Evolutionary conservation across 2,329 filamentous ascomycete species (phyloP).

Genomic region (Beauveria rudraprayagi): DNA sequence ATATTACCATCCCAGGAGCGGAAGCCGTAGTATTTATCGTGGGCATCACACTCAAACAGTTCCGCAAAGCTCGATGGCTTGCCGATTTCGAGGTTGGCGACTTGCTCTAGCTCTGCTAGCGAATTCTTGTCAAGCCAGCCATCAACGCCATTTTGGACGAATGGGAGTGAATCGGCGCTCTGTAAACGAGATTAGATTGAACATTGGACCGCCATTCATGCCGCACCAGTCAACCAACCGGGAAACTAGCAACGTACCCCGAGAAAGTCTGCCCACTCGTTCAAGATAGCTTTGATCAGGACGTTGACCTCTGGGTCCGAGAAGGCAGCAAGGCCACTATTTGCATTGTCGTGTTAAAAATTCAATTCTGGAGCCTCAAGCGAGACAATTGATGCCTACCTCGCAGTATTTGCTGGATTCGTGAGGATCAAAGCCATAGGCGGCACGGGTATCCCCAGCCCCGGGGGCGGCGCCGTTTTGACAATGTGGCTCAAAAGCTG

Average conservation of each 20-base stretch:
- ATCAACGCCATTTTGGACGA: slow-evolving; percentile 36
- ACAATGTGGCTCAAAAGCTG: slow-evolving; percentile 3
- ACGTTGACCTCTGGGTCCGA: slow-evolving; percentile 1
- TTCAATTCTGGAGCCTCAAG: too few species aligned
- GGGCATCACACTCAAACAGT: slow-evolving; percentile 52
- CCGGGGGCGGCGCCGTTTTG: slow-evolving; percentile 27
- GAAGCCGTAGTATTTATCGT: slow-evolving; percentile 48
- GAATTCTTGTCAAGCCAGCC: slow-evolving; percentile 51
- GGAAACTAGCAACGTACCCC: neutral
- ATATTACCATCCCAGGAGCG: slow-evolving; percentile 56
- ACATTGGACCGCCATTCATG: neutral
- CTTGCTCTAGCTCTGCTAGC: slow-evolving; percentile 38
- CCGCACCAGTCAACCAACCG: too few species aligned
- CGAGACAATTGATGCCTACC: slow-evolving; percentile 20
- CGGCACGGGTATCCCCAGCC: neutral
- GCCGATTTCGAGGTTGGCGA: slow-evolving; percentile 38
- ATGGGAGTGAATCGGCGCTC: slow-evolving; percentile 41
- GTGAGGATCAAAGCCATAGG: slow-evolving; percentile 17
- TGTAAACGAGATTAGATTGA: slow-evolving; percentile 11
- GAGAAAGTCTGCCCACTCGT: slow-evolving; percentile 4
- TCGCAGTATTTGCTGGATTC: slow-evolving; percentile 46
- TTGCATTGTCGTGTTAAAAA: neutral
- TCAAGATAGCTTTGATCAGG: neutral
- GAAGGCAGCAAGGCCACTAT: slow-evolving; percentile 4
- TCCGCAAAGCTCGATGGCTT: slow-evolving; percentile 45